Conservation (phyloP, 768 basidiomycete species). For the Panaeolus papilionaceus region DNA sequence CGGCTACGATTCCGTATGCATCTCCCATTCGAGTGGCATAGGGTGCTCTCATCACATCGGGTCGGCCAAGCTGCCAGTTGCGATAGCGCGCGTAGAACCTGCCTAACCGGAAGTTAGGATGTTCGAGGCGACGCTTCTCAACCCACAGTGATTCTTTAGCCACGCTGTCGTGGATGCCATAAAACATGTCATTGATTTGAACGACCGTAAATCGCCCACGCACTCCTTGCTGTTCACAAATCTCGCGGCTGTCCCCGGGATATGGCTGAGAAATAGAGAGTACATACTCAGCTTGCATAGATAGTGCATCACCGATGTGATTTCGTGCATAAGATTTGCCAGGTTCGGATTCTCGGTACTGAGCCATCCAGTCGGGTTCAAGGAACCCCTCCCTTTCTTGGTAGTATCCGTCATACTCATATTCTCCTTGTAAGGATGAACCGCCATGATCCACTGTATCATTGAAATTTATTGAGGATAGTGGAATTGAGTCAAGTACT, state of each 20-base stretch:
- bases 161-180: too few species aligned
- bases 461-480: too few species aligned
- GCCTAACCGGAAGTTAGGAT: too few species aligned
- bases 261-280: conserved; percentile 17
- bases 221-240: neutral
- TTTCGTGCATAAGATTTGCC: neutral
- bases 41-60: too few species aligned
- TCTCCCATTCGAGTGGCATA: too few species aligned
- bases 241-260: conserved; percentile 20
- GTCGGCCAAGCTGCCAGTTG: too few species aligned
- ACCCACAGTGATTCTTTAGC: neutral
- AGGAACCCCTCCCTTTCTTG: neutral
- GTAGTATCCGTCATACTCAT: neutral
- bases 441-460: too few species aligned
- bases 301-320: conserved; percentile 18
- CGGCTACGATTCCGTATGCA: too few species aligned
- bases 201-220: neutral
- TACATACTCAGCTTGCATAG: conserved; percentile 6
- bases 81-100: too few species aligned
- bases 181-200: too few species aligned
- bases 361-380: neutral
- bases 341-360: neutral
- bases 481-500: neutral
- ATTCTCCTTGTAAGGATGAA: too few species aligned
- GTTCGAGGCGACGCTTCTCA: too few species aligned